Evolutionary conservation across 1,284 basidiomycete species (phyloP).

Genomic region (Fomitopsis pinicola): DNA sequence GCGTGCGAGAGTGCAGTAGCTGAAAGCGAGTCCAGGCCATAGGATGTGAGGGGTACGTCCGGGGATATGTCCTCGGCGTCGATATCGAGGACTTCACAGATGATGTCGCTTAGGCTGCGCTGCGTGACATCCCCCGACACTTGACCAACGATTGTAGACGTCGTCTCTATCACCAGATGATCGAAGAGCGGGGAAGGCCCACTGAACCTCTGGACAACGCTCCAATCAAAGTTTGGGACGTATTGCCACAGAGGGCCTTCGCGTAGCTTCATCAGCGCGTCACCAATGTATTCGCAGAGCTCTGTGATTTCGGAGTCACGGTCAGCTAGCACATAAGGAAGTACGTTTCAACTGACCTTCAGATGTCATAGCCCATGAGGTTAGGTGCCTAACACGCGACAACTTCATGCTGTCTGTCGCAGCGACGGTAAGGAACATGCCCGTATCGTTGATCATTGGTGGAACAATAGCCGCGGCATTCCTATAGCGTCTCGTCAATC

Average conservation of each 20-base stretch:
- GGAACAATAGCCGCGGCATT: slow-evolving; percentile 34
- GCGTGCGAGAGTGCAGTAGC: not conserved
- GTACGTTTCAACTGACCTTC: slow-evolving; percentile 15
- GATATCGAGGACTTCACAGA: not conserved
- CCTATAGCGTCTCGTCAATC: slow-evolving; percentile 14
- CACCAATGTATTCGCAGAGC: not conserved
- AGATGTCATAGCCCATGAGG: slow-evolving; percentile 22
- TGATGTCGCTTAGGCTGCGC: not conserved
- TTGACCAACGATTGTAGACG: too few relatives aligned
- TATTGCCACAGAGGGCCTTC: not conserved
- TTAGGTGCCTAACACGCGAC: slow-evolving; percentile 10
- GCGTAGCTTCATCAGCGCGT: not conserved
- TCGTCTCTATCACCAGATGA: not conserved
- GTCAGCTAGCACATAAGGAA: too few relatives aligned
- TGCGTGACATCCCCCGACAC: not conserved
- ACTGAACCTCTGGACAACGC: not conserved
- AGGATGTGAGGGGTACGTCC: not conserved
- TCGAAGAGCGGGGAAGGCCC: not conserved
- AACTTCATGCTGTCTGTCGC: not conserved
- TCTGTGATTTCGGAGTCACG: not conserved
- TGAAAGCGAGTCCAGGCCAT: not conserved
- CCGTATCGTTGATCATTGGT: slow-evolving; percentile 27
- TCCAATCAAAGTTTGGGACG: slow-evolving; percentile 2
- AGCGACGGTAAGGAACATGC: slow-evolving; percentile 1
- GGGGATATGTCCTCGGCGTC: not conserved